phyloP scores from a whole-genome alignment of 495 filamentous ascomycete species.

The Tuber calosporum region DNA sequence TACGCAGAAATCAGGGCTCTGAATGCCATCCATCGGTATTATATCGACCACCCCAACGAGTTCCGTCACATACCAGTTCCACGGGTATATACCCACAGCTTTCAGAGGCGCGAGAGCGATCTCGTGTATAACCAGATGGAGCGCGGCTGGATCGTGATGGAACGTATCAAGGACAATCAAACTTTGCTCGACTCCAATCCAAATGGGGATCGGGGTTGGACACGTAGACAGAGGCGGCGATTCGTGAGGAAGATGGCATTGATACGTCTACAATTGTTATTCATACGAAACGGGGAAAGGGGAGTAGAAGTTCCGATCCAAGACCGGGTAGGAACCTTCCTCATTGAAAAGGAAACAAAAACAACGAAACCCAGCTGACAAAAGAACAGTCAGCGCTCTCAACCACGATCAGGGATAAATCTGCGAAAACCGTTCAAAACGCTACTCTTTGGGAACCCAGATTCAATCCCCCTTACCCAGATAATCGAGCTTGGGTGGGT shows the following conservation, averaged over 20 bases:
- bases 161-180: neutral
- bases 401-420: neutral
- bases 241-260: slow-evolving; percentile 4
- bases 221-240: neutral
- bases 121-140: neutral
- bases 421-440: neutral
- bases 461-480: neutral
- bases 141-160: neutral
- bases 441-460: neutral
- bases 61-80: slow-evolving; percentile 1
- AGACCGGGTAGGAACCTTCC: neutral
- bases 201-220: neutral
- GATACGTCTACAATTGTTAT: neutral
- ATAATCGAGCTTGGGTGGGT: neutral
- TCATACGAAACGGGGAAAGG: neutral
- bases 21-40: neutral
- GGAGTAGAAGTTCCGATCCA: neutral
- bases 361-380: neutral
- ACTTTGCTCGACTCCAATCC: neutral
- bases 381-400: neutral
- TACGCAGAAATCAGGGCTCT: neutral
- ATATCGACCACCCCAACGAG: neutral
- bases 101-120: neutral
- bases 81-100: neutral
- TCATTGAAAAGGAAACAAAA: neutral